These are phyloP conservation scores for Pezizomycotina sp. DNA, from an alignment of 2,329 filamentous ascomycete species.

Conservation along the genomic window DNA sequence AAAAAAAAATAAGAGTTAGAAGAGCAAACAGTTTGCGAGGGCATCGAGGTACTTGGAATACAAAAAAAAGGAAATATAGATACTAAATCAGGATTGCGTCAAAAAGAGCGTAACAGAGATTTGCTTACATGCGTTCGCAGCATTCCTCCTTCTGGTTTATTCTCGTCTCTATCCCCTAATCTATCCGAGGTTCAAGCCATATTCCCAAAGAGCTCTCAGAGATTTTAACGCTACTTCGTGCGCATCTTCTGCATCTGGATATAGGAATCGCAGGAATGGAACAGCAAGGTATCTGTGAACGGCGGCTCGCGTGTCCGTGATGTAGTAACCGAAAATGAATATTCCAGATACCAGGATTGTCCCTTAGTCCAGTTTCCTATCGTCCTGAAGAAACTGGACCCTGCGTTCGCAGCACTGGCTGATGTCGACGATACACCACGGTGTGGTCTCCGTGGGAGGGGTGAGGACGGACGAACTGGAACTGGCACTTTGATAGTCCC, in stretches of 20 bases:
- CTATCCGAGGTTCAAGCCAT: constrained; percentile 76
- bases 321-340: constrained; percentile 27
- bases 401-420: constrained; percentile 6
- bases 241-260: constrained; percentile 71
- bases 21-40: constrained; percentile 28
- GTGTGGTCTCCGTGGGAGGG: no score
- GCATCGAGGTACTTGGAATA: no score
- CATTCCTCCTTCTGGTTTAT: constrained; percentile 38
- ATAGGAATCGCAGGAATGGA: constrained; percentile 44
- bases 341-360: constrained; percentile 10
- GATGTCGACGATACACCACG: no score
- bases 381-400: constrained; percentile 12
- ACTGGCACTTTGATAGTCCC: no score
- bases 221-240: constrained; percentile 60
- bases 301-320: constrained; percentile 39
- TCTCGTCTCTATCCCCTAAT: constrained; percentile 29
- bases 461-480: no score
- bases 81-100: constrained; percentile 21
- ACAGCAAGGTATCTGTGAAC: constrained; percentile 39
- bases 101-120: not conserved
- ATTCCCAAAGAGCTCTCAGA: constrained; percentile 54
- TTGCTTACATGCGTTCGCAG: constrained; percentile 34
- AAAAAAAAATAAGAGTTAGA: not conserved
- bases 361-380: constrained; percentile 12
- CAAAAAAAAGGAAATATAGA: constrained; percentile 28